Conservation (phyloP, 2,329 filamentous ascomycete genomes). For the Thielaviopsis ethacetica region DNA sequence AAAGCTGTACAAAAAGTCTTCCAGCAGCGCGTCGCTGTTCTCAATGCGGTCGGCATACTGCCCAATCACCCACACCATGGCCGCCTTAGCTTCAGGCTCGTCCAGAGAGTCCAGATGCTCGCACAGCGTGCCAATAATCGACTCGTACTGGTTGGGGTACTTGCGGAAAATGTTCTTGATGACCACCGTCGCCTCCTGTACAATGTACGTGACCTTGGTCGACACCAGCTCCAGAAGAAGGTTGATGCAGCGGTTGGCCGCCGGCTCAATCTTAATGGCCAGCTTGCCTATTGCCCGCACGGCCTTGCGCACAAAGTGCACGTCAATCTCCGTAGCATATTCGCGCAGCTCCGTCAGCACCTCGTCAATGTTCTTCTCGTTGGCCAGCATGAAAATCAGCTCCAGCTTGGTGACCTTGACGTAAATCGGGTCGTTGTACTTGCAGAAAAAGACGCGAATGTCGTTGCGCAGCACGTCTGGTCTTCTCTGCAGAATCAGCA, state of each 20-base stretch:
- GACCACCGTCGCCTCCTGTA: constrained; percentile 95
- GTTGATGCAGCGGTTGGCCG: constrained; percentile 80
- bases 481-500: constrained; percentile 80
- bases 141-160: constrained; percentile 97
- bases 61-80: constrained; percentile 98
- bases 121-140: constrained; percentile 88
- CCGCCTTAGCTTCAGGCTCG: constrained; percentile 93
- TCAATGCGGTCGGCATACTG: constrained; percentile 96
- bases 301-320: constrained; percentile 95
- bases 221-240: constrained; percentile 82
- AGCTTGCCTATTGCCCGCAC: constrained; percentile 95
- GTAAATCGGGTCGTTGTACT: constrained; percentile 99
- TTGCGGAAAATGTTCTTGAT: constrained; percentile 99
- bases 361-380: constrained; percentile 85
- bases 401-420: constrained; percentile 98
- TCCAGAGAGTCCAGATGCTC: constrained; percentile 93
- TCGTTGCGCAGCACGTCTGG: constrained; percentile 92
- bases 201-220: constrained; percentile 97
- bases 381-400: constrained; percentile 97
- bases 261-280: constrained; percentile 96
- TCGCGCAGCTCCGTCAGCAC: constrained; percentile 87
- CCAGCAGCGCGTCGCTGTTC: constrained; percentile 82
- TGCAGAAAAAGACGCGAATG: constrained; percentile 98
- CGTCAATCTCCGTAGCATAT: constrained; percentile 96
- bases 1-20: constrained; percentile 91